These are phyloP conservation scores for Auricularia heimuer DNA, from an alignment of 768 basidiomycete genomes.

Conservation along the genomic window DNA sequence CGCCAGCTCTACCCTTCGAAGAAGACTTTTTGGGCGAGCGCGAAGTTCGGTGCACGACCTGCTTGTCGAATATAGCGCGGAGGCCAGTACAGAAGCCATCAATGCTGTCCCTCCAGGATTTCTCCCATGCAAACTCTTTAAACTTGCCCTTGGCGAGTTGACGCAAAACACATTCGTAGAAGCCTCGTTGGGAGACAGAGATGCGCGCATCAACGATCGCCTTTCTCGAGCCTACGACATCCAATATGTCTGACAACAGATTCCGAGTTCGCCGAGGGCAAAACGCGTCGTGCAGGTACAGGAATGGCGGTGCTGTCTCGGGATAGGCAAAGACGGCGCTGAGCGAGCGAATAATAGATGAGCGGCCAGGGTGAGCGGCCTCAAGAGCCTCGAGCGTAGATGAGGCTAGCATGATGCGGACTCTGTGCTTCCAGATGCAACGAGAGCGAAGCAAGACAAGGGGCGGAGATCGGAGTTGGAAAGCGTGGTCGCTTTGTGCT, in stretches of 20 bases:
- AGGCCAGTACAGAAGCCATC: neutral
- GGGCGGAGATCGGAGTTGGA: too few relatives aligned
- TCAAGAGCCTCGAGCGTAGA: neutral
- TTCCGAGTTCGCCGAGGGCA: neutral
- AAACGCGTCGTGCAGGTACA: neutral
- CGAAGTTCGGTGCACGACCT: neutral
- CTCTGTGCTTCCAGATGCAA: constrained; percentile 62
- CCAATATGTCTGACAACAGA: neutral
- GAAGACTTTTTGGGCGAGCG: neutral
- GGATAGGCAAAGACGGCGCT: neutral
- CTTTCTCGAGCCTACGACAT: neutral
- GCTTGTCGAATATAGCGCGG: neutral
- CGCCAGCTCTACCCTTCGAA: neutral
- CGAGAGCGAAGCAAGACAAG: too few relatives aligned
- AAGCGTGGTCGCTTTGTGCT: too few relatives aligned
- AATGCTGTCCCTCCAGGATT: neutral
- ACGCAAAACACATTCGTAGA: neutral
- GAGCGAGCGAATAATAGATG: neutral
- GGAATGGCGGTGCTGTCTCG: neutral
- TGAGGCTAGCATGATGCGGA: too few relatives aligned
- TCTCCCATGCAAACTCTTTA: neutral
- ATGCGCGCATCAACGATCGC: neutral
- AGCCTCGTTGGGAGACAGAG: neutral
- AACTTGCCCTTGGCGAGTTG: neutral
- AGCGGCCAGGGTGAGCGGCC: neutral